Evolutionary conservation across 2,329 filamentous ascomycete species (phyloP).

Genomic region (Capronia coronata): DNA sequence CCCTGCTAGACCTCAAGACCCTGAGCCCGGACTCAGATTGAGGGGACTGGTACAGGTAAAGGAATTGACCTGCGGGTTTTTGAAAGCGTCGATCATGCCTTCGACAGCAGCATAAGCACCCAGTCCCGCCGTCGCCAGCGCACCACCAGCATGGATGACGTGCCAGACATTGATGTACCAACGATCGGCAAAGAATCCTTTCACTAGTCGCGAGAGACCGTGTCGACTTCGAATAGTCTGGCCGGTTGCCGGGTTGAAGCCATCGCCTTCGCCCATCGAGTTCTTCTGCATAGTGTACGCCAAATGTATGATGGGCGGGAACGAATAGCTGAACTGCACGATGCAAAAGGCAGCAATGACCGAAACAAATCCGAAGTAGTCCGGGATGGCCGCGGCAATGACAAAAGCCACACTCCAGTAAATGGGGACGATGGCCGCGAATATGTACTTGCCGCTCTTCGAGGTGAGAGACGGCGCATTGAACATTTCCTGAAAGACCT

Average conservation of each 20-base stretch:
- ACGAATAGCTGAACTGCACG: conserved; percentile 32
- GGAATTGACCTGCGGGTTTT: conserved; percentile 28
- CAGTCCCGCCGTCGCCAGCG: conserved; percentile 28
- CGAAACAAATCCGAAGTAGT: conserved; percentile 29
- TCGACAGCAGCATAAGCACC: conserved; percentile 30
- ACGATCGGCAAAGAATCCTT: conserved; percentile 28
- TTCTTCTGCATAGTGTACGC: conserved; percentile 31
- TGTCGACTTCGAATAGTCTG: conserved; percentile 15
- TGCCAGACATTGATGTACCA: conserved; percentile 30
- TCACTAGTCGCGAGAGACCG: conserved; percentile 18
- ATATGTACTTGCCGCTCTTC: conserved; percentile 35
- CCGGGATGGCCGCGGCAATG: conserved; percentile 30
- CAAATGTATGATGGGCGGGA: conserved; percentile 31
- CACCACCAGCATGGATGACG: conserved; percentile 28
- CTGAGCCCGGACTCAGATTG: conserved; percentile 21
- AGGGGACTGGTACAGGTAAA: conserved; percentile 33
- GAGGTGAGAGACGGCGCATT: conserved; percentile 37
- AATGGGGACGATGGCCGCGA: conserved; percentile 24
- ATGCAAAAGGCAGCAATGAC: conserved; percentile 31
- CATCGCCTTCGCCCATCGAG: conserved; percentile 24
- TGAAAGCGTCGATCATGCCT: conserved; percentile 32
- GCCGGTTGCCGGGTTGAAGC: conserved; percentile 28
- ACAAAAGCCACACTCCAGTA: conserved; percentile 32
- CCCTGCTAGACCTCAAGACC: neutral
- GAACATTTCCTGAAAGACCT: conserved; percentile 40